A percentile compares a stretch with the other conserved stretches of the same genome.
phyloP scores from a whole-genome alignment of 805 yeast species.

The Vanderwaltozyma tropicalis region DNA sequence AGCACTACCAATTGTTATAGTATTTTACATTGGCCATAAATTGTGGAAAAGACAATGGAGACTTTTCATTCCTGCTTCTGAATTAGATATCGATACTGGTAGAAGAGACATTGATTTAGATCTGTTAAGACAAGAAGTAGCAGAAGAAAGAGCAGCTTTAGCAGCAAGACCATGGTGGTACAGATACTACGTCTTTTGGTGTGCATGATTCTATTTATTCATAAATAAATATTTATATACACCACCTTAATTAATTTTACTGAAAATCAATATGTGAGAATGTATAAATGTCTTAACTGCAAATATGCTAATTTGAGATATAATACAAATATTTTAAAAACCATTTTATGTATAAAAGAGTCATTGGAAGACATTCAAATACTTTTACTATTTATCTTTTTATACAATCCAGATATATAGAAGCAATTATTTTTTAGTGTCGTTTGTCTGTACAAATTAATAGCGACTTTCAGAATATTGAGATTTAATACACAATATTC shows the following conservation, averaged over 20 bases:
- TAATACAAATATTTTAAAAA: too few relatives aligned
- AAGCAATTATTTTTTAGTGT: too few relatives aligned
- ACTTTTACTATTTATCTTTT: too few relatives aligned
- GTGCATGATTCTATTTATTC: slow-evolving; percentile 14
- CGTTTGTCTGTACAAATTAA: too few relatives aligned
- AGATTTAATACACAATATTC: too few relatives aligned
- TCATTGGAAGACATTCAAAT: too few relatives aligned
- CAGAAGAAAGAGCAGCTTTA: slow-evolving; percentile 38
- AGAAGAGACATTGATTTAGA: slow-evolving; percentile 50
- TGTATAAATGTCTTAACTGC: too few relatives aligned
- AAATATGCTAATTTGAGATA: too few relatives aligned
- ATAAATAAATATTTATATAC: not conserved
- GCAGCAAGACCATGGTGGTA: slow-evolving; percentile 38
- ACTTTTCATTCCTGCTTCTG: slow-evolving; percentile 34
- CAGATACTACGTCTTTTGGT: slow-evolving; percentile 37
- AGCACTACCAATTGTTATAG: slow-evolving; percentile 52
- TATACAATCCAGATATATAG: too few relatives aligned
- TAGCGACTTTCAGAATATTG: too few relatives aligned
- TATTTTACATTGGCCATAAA: slow-evolving; percentile 49
- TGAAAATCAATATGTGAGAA: not conserved
- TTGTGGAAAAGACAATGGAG: slow-evolving; percentile 37
- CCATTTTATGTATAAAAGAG: not conserved
- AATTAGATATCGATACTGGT: slow-evolving; percentile 55
- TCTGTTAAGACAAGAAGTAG: slow-evolving; percentile 39
- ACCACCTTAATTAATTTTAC: not conserved